These are phyloP conservation scores for Onygenales sp. DNA, from an alignment of 2,329 filamentous ascomycete species.

Conservation along the genomic window DNA sequence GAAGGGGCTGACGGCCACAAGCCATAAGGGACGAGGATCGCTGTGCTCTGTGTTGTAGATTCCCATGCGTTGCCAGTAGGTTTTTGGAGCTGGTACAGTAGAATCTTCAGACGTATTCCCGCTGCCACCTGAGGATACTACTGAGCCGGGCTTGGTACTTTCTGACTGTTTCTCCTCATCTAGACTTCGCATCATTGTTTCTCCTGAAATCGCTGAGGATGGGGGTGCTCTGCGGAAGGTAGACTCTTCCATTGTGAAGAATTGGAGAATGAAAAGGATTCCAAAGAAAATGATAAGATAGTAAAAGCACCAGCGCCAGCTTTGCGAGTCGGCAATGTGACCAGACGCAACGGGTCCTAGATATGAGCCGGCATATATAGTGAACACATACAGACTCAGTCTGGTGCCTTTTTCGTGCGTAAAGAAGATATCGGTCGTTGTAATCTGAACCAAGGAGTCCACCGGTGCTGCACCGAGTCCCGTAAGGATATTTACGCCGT, in stretches of 20 bases:
- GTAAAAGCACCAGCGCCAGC: slow-evolving; percentile 45
- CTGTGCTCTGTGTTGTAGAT: slow-evolving; percentile 16
- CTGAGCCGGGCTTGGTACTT: slow-evolving; percentile 1
- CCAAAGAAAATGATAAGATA: slow-evolving; percentile 35
- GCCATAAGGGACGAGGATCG: slow-evolving; percentile 14
- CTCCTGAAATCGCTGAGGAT: slow-evolving; percentile 2
- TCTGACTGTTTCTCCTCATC: slow-evolving; percentile 3
- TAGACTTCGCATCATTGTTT: background rate
- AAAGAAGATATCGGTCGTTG: slow-evolving; percentile 38
- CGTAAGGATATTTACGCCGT: slow-evolving; percentile 6
- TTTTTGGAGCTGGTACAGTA: slow-evolving; percentile 23
- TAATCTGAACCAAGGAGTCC: slow-evolving; percentile 40
- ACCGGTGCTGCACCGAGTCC: slow-evolving; percentile 37
- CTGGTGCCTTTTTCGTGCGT: slow-evolving; percentile 35
- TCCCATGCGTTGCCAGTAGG: slow-evolving; percentile 35
- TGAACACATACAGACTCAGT: slow-evolving; percentile 36
- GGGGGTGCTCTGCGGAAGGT: slow-evolving; percentile 36
- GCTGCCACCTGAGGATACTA: background rate
- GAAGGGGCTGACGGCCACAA: slow-evolving; percentile 20
- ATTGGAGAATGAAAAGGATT: slow-evolving; percentile 37
- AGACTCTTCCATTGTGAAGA: slow-evolving; percentile 54
- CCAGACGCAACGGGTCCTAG: slow-evolving; percentile 24
- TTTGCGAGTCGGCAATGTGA: slow-evolving; percentile 29
- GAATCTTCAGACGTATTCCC: background rate
- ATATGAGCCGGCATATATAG: slow-evolving; percentile 38